Conservation (phyloP, 441 rosid genomes). For the Gossypium trilobum region DNA sequence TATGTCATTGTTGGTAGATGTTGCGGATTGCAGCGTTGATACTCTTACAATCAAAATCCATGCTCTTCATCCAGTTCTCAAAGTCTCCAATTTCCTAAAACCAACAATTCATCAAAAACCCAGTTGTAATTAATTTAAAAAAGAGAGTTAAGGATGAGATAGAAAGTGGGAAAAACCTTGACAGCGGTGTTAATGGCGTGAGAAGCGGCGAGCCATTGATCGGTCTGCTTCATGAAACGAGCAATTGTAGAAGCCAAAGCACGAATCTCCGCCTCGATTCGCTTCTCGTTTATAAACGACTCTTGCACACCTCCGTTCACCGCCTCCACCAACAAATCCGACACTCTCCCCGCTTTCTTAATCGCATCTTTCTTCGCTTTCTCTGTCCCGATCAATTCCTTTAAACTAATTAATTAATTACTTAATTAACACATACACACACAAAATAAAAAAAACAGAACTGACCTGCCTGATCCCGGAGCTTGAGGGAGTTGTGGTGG, state of each 20-base stretch:
- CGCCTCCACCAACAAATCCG: constrained; percentile 60
- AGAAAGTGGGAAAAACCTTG: constrained; percentile 30
- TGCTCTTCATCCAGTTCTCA: constrained; percentile 84
- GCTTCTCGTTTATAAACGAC: constrained; percentile 55
- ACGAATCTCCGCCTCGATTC: constrained; percentile 61
- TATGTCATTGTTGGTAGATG: constrained; percentile 38
- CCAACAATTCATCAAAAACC: neutral
- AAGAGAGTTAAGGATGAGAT: neutral
- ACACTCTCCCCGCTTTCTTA: constrained; percentile 41
- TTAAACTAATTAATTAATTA: neutral
- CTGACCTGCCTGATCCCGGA: constrained; percentile 51
- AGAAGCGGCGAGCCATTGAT: constrained; percentile 62
- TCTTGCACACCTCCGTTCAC: constrained; percentile 73
- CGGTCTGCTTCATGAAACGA: constrained; percentile 53
- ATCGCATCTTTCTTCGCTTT: constrained; percentile 61
- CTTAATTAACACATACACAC: neutral
- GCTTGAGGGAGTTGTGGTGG: constrained; percentile 39
- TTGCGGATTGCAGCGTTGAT: constrained; percentile 56
- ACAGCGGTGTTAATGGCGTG: constrained; percentile 54
- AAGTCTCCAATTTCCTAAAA: constrained; percentile 73
- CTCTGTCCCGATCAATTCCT: constrained; percentile 26
- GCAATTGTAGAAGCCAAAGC: constrained; percentile 40
- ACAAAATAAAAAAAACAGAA: neutral
- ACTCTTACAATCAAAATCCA: constrained; percentile 73
- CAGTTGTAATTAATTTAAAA: neutral